Evolutionary conservation across 2,329 filamentous ascomycete species (phyloP), one percentile per base, ranked within the genome.

Genomic region (Exophiala calicioides): DNA sequence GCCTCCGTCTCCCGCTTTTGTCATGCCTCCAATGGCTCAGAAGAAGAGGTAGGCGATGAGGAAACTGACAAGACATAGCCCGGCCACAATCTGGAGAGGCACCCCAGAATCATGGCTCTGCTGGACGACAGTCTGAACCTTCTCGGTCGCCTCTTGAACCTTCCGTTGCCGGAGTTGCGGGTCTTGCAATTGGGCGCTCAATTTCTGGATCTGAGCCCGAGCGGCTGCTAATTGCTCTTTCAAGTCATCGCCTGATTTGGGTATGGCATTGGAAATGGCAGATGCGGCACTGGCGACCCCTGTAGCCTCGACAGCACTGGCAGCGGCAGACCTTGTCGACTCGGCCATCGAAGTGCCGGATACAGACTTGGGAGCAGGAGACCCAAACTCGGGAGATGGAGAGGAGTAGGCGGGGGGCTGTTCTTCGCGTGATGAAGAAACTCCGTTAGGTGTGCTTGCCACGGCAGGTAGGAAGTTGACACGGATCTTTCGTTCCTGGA

Each of bases 31-130:
- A 19, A 16, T 19, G 12, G 27, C 31, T 77, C 83, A 98, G 71
- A 98, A 98, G 76, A 98, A 90, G 69, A 97, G 81, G 72, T 96
- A 98, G 44, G 90, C 93, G 60, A 97, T 79, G 64, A 98, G 71
- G 74, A 98, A 98, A 75, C 88, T 90, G 55, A 95, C 61, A 61
- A 98, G 75, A 66, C 90, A 96, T 32, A 98, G 74, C 16, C 82
- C 75, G 16, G 93, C 91, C 33, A 88, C 88, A 53, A 91, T 80
- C 67, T 91, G 85, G 38, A 98, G 81, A 1, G 93, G 84, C 3
- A 98, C 91, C 5, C 52, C 52, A 15, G 62, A 44, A 59, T 90
- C 82, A 15, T 73, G 67, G 31, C 72, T 57, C 70, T 83, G 66
- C 67, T 79, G 68, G 44, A 69, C 67, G 33, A 69, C 58, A 52